A percentile compares a stretch with the other conserved stretches of the same genome.
Conservation (phyloP, 1,284 basidiomycete species). For the Rhizopogon parksii region DNA sequence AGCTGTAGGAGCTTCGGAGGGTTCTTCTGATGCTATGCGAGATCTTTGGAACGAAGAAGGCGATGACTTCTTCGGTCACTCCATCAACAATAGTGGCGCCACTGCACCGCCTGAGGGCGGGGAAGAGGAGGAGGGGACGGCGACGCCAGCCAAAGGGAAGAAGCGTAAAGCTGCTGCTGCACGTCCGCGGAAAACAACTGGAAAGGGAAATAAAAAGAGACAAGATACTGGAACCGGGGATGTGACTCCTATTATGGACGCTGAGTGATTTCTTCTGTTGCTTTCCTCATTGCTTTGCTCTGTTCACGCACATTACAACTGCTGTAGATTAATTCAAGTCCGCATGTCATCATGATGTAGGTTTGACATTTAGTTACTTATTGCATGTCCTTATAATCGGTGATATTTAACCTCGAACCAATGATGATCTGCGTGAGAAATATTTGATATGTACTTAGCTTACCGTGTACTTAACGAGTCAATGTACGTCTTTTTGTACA, state of each 20-base stretch:
- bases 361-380: constrained; percentile 8
- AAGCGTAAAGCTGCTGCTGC: constrained; percentile 28
- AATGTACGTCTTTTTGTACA: neutral
- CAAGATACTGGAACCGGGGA: constrained; percentile 18
- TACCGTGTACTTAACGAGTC: neutral
- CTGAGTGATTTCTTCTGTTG: constrained; percentile 18
- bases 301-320: constrained; percentile 9
- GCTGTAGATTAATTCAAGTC: constrained; percentile 28
- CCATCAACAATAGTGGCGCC: constrained; percentile 15
- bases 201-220: constrained; percentile 29
- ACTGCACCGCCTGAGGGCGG: constrained; percentile 28
- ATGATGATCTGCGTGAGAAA: neutral
- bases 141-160: constrained; percentile 27
- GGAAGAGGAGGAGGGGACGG: constrained; percentile 25
- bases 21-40: constrained; percentile 36
- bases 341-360: constrained; percentile 24
- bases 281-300: constrained; percentile 8
- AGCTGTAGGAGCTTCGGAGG: constrained; percentile 25
- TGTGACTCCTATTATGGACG: constrained; percentile 22
- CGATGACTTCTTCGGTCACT: constrained; percentile 73
- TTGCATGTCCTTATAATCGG: constrained; percentile 24
- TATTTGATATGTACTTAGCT: neutral
- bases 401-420: constrained; percentile 1
- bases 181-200: constrained; percentile 26
- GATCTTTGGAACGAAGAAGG: constrained; percentile 81